Percentiles rank a stretch among this genome's conserved stretches.
Conservation (phyloP, 768 basidiomycete species). For the Lactarius deliciosus region DNA sequence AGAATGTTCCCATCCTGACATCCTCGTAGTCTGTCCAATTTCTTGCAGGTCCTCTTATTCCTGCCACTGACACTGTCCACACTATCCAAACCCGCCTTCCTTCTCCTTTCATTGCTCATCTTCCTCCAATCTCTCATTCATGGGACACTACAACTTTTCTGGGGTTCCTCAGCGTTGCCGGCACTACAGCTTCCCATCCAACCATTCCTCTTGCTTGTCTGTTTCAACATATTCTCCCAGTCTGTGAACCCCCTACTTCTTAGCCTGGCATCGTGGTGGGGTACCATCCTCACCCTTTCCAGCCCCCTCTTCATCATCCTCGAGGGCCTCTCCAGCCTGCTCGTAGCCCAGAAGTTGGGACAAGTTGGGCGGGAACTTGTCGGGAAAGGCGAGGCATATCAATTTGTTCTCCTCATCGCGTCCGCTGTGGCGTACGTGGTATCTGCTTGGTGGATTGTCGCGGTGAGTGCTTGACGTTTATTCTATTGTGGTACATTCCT, state of each 20-base stretch:
- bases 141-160: slow-evolving; percentile 71
- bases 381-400: slow-evolving; percentile 69
- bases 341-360: slow-evolving; percentile 80
- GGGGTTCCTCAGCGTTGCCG: slow-evolving; percentile 68
- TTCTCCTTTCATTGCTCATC: slow-evolving; percentile 76
- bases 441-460: slow-evolving; percentile 85
- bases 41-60: slow-evolving; percentile 77
- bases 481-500: not conserved
- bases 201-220: slow-evolving; percentile 80
- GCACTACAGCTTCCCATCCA: slow-evolving; percentile 85
- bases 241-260: slow-evolving; percentile 57
- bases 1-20: slow-evolving; percentile 19
- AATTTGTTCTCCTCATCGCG: slow-evolving; percentile 72
- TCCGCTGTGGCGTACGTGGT: slow-evolving; percentile 78
- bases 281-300: slow-evolving; percentile 61
- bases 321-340: slow-evolving; percentile 81
- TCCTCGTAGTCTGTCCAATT: slow-evolving; percentile 62
- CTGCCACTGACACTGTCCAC: slow-evolving; percentile 84
- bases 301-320: slow-evolving; percentile 78
- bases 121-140: slow-evolving; percentile 77
- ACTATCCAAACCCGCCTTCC: slow-evolving; percentile 74
- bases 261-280: slow-evolving; percentile 69
- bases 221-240: slow-evolving; percentile 80
- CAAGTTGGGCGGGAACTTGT: slow-evolving; percentile 73
- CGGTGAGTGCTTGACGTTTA: slow-evolving; percentile 46